Percentiles rank a stretch among this genome's conserved stretches.
Evolutionary conservation across 768 basidiomycete genomes (phyloP).

Genomic region (Obba rivulosa): DNA sequence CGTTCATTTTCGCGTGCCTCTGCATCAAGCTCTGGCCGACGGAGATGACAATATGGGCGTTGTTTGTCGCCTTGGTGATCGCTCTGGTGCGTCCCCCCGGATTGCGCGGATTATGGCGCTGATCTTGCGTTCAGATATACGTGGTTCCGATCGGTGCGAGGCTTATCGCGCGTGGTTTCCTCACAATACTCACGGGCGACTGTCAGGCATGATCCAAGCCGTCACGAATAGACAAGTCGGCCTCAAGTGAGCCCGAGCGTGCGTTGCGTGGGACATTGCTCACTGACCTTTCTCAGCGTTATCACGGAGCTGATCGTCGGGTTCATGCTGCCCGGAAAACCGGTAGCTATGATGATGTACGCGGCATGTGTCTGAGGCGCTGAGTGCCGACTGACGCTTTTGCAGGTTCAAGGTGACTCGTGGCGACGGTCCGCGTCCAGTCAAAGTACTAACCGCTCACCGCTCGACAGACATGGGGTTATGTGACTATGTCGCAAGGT

Average conservation of each 20-base stretch:
- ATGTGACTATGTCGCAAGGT: constrained; percentile 51
- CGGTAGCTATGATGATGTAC: constrained; percentile 74
- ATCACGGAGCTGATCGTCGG: constrained; percentile 72
- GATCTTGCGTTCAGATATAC: constrained; percentile 38
- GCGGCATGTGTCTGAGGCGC: neutral
- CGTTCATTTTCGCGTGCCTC: constrained; percentile 55
- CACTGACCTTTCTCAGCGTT: constrained; percentile 34
- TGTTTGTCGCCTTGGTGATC: constrained; percentile 47
- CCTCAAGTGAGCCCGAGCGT: constrained; percentile 33
- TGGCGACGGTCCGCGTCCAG: neutral
- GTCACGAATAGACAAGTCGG: constrained; percentile 74
- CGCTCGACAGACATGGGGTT: constrained; percentile 47
- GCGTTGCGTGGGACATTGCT: neutral
- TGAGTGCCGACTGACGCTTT: neutral
- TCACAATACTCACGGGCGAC: neutral
- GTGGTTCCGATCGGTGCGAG: constrained; percentile 51
- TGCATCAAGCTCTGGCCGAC: constrained; percentile 62
- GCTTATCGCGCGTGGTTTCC: neutral
- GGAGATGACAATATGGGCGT: constrained; percentile 62
- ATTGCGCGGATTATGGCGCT: constrained; percentile 9
- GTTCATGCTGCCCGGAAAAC: constrained; percentile 50
- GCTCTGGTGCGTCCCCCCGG: constrained; percentile 1
- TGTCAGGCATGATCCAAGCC: constrained; percentile 57
- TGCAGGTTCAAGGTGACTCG: constrained; percentile 14
- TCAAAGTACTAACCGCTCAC: neutral